These are phyloP conservation scores for Inonotus obliquus DNA, from an alignment of 1,284 basidiomycete genomes.

Conservation along the genomic window DNA sequence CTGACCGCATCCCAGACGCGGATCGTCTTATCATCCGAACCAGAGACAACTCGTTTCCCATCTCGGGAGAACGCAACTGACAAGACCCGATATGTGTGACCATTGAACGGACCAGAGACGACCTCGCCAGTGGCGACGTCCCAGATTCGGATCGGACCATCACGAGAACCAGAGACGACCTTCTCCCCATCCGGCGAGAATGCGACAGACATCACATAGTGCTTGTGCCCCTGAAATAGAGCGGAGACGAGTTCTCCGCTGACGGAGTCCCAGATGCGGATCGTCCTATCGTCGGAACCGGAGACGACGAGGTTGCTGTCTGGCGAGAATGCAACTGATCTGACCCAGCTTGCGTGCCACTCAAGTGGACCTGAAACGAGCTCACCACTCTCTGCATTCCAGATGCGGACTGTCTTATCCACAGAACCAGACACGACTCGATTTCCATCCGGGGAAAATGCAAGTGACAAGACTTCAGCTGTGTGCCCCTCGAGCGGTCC, in stretches of 20 bases:
- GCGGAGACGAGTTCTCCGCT: conserved; percentile 27
- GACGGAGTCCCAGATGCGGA: conserved; percentile 69
- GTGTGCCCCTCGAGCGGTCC: background rate
- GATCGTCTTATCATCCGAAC: background rate
- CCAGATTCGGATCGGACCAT: conserved; percentile 96
- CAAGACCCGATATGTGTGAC: conserved; percentile 7
- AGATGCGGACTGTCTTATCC: background rate
- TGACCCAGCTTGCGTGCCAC: conserved; percentile 39
- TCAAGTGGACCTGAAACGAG: conserved; percentile 25
- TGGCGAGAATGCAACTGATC: conserved; percentile 37
- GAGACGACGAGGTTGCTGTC: conserved; percentile 24
- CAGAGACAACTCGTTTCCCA: conserved; percentile 2
- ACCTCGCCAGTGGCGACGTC: conserved; percentile 53
- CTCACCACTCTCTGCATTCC: conserved; percentile 10
- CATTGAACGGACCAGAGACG: background rate
- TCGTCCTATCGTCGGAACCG: conserved; percentile 62
- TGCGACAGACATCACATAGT: conserved; percentile 38
- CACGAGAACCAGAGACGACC: conserved; percentile 31
- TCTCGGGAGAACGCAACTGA: conserved; percentile 17
- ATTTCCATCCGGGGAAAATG: conserved; percentile 11
- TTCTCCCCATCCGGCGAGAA: conserved; percentile 32
- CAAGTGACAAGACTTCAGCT: background rate
- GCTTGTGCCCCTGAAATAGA: conserved; percentile 31
- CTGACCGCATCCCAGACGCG: conserved; percentile 2
- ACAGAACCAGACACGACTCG: conserved; percentile 3